Base-by-base conservation (phyloP, 805 yeast species). In the Debaryomyces maramus region DNA sequence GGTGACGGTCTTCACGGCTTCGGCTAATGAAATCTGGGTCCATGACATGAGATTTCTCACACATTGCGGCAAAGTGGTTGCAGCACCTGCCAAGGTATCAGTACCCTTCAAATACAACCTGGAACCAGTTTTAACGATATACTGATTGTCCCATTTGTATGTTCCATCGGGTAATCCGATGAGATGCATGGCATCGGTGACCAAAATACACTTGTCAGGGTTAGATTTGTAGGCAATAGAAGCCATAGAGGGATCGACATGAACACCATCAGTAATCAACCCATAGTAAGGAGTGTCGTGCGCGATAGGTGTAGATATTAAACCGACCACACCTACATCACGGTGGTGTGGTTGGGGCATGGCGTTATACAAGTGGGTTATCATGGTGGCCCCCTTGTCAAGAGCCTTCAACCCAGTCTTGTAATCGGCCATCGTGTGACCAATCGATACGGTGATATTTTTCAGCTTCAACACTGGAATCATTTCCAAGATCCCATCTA, bases 311-410 rank as follows among this genome's bases (percentile, higher is more conserved):
- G 63, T 60, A 30, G 52, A 63, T 36, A 57, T 65, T 23, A 78
- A 60, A 2, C 83, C 84, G 24, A 77, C 68, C 15, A 77, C 72
- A 10, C 83, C 82, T 8, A 75, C 77, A 37, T 77, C 76, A 48
- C 84, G 61, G 51, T 78, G 83, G 50, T 77, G 82, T 6, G 79
- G 80, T 60, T 59, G 73, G 3, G 80, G 80, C 84, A 78, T 78
- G 47, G 84, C 84, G 48, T 78, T 78, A 58, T 74, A 78, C 38
- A 78, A 63, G 51, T 78, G 84, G 3, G 84, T 78, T 40, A 78
- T 63, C 82, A 78, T 77, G n/a, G 72, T 51, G 11, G 81, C 80
- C 17, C 83, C 83, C n/a, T 61, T 48, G 16, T 60, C 55, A 24
- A 78, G 59, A 0, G 83, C 83, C 38, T 65, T 56, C 16, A 68